Base-by-base conservation (phyloP, 176 grass and related monocot species). In the Puya raimondii region DNA sequence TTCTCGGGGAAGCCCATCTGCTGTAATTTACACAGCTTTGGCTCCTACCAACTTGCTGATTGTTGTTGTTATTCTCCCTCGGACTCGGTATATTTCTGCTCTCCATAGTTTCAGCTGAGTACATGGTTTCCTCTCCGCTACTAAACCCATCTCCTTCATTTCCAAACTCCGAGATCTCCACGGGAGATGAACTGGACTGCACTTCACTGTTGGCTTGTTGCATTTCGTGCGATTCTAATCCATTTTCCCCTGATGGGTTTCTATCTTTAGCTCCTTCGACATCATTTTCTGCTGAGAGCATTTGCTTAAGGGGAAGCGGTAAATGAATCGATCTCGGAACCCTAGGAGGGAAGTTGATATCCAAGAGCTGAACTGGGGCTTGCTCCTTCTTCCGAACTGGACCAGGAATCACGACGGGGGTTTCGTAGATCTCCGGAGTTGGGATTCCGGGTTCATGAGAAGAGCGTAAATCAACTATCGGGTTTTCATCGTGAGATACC, bases 91-190 rank as follows among this genome's bases (percentile, higher is more conserved):
- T 81, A 65, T 96, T 96, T 50, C 86, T 80, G 81, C 92, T 96
- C 74, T 96, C 92, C 92, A 96, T 96, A 64, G 92, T 96, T 79
- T 96, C 92, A n/a, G 92, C 88, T 4, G 88, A 96, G 78, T 96
- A 96, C 92, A 96, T 96, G 17, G 88, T 89, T 50, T 92, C 88
- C 79, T 96, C 88, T 70, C 87, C 92, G 2, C 88, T 91, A 15
- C 76, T 85, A 49, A 80, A 87, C 17, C 77, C 74, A 50, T 87
- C 84, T 6, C 51, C 17, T 47, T 81, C 69, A 65, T 86, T 74
- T 58, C 67, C 61, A 42, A 82, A 67, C 13, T 88, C 80, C 7
- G 87, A 85, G 70, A 77, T 68, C 26, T 76, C 84, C 66, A 78
- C 57, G 17, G 89, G 89, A 70, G 89, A 99, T 0, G 85, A 88